A percentile compares a stretch with the other conserved stretches of the same genome.
These are phyloP conservation scores for Gymnopus androsaceus DNA, from an alignment of 1,284 basidiomycete species.

Conservation along the genomic window DNA sequence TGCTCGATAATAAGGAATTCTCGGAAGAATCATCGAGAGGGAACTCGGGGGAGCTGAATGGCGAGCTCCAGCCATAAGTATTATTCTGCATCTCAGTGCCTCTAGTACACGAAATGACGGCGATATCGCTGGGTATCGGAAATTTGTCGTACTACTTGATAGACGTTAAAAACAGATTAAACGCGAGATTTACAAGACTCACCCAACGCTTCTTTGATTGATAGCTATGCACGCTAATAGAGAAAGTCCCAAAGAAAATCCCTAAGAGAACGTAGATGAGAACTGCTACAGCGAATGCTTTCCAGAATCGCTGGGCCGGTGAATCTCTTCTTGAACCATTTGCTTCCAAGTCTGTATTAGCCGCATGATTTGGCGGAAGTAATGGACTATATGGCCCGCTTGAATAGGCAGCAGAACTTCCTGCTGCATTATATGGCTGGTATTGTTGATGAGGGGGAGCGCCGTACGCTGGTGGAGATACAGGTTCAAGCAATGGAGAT, in stretches of 20 bases:
- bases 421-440: background rate
- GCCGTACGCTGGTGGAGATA: conserved; percentile 10
- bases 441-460: background rate
- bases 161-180: background rate
- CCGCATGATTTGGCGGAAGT: background rate
- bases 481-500: background rate
- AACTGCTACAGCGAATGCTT: conserved; percentile 14
- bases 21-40: background rate
- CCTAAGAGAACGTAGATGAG: conserved; percentile 12
- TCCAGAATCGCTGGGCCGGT: conserved; percentile 11
- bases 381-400: background rate
- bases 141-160: background rate
- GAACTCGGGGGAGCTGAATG: background rate
- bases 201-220: background rate
- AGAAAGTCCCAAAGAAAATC: conserved; percentile 5
- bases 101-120: background rate
- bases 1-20: background rate
- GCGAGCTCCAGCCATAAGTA: background rate
- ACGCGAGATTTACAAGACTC: background rate
- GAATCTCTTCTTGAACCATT: background rate
- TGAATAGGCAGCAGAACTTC: background rate
- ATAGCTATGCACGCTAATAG: background rate
- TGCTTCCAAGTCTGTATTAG: background rate
- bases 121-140: background rate
- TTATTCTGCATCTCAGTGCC: conserved; percentile 3